phyloP scores from a whole-genome alignment of 2,329 filamentous ascomycete species.

The Fusarium anguioides region DNA sequence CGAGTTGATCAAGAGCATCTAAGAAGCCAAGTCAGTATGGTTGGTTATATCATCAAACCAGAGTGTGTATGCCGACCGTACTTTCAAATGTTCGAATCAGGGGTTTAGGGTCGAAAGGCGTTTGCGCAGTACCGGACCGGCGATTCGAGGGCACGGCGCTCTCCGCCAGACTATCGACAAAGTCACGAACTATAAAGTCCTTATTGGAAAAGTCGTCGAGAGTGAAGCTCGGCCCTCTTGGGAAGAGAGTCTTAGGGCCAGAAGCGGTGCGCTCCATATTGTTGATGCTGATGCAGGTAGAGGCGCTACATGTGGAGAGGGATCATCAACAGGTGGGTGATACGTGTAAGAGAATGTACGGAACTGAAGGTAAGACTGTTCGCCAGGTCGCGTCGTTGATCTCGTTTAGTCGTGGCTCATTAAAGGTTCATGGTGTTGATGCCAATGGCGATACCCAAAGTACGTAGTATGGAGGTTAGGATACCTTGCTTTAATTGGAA shows the following conservation, averaged over 20 bases:
- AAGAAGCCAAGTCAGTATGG: slow-evolving; percentile 20
- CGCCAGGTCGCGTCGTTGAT: slow-evolving; percentile 24
- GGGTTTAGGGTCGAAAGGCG: slow-evolving; percentile 91
- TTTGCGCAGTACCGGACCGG: slow-evolving; percentile 74
- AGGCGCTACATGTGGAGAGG: slow-evolving; percentile 48
- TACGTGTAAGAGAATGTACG: slow-evolving; percentile 4
- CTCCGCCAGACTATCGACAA: slow-evolving; percentile 92
- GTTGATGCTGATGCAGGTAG: slow-evolving; percentile 33
- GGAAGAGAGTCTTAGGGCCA: slow-evolving; percentile 75
- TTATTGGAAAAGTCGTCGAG: slow-evolving; percentile 88
- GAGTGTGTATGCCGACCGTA: slow-evolving; percentile 48
- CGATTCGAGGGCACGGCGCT: slow-evolving; percentile 82
- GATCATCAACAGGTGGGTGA: slow-evolving; percentile 21
- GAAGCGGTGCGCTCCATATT: slow-evolving; percentile 58
- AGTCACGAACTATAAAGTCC: slow-evolving; percentile 98
- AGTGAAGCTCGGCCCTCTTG: slow-evolving; percentile 83
- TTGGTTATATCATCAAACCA: not conserved
- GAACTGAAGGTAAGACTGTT: slow-evolving; percentile 2
- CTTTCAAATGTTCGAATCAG: slow-evolving; percentile 94
- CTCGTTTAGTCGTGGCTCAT: slow-evolving; percentile 30
- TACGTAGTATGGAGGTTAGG: not conserved
- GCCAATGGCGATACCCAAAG: slow-evolving; percentile 24
- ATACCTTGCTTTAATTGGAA: slow-evolving; percentile 19
- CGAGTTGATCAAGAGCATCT: slow-evolving; percentile 76
- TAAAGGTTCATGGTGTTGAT: slow-evolving; percentile 23